Percentiles rank a stretch among this genome's conserved stretches.
Evolutionary conservation across 345 rosid genomes (phyloP).

Genomic region (Eucalyptus rudis): DNA sequence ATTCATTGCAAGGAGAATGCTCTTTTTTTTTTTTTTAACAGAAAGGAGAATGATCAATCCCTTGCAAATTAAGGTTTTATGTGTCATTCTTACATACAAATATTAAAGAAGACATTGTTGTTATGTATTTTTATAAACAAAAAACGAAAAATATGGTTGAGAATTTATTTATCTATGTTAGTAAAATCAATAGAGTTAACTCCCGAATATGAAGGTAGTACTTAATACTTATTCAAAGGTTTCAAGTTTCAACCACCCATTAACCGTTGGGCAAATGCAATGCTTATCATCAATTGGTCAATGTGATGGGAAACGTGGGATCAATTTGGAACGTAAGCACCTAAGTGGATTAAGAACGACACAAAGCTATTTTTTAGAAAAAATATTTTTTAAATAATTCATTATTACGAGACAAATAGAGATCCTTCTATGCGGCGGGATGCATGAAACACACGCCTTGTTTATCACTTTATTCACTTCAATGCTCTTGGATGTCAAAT

Average conservation of each 20-base stretch:
- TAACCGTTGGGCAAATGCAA: neutral
- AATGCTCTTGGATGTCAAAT: neutral
- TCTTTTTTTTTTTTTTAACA: too few species aligned
- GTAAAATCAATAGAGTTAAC: neutral
- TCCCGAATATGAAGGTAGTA: neutral
- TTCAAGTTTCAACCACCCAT: neutral
- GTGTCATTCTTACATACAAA: neutral
- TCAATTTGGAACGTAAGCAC: neutral
- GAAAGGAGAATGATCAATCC: neutral
- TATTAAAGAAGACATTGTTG: neutral
- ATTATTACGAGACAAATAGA: neutral
- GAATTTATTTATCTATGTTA: neutral
- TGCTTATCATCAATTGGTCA: neutral
- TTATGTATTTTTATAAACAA: too few species aligned
- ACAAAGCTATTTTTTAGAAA: neutral
- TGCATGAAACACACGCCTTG: neutral
- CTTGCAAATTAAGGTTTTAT: neutral
- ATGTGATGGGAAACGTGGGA: neutral
- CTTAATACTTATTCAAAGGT: neutral
- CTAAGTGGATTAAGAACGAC: neutral
- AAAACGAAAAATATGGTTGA: neutral
- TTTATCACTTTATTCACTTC: neutral
- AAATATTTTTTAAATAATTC: neutral
- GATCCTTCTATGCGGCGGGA: neutral
- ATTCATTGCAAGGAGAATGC: neutral